phyloP scores from a whole-genome alignment of 768 basidiomycete genomes.

The Floccularia luteovirens region DNA sequence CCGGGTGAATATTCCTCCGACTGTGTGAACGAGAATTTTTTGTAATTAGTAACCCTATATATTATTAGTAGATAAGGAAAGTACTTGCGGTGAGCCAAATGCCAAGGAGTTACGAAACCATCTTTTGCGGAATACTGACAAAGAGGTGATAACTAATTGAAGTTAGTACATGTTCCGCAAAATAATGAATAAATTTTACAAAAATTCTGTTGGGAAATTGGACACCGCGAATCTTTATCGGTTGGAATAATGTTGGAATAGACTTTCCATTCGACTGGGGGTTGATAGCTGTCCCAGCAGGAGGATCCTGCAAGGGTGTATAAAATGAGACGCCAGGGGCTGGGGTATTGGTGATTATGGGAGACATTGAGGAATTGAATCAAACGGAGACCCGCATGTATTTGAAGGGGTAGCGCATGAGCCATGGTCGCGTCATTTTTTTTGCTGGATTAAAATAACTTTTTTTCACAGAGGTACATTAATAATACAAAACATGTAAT shows the following conservation, averaged over 20 bases:
- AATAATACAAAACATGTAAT: no score
- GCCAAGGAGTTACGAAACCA: constrained; percentile 35
- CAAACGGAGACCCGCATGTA: no score
- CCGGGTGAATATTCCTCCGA: constrained; percentile 41
- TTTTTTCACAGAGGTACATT: no score
- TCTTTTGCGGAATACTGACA: constrained; percentile 37
- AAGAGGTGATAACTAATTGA: constrained; percentile 29
- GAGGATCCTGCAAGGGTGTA: constrained; percentile 30
- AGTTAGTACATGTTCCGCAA: neutral
- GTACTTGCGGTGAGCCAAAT: constrained; percentile 26
- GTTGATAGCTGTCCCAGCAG: constrained; percentile 29
- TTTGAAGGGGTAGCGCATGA: no score
- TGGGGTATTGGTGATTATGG: constrained; percentile 16
- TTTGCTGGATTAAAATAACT: no score
- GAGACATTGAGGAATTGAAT: neutral
- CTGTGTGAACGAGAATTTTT: no score
- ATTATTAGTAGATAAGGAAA: neutral
- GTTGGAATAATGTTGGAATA: constrained; percentile 26
- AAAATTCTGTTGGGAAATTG: constrained; percentile 31
- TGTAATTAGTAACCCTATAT: neutral
- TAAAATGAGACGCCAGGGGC: constrained; percentile 33
- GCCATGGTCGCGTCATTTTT: no score
- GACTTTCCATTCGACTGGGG: constrained; percentile 25
- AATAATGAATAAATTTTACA: constrained; percentile 11
- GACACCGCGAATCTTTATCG: constrained; percentile 28